Evolutionary conservation across 345 rosid species (phyloP).

Genomic region (Draba incana): DNA sequence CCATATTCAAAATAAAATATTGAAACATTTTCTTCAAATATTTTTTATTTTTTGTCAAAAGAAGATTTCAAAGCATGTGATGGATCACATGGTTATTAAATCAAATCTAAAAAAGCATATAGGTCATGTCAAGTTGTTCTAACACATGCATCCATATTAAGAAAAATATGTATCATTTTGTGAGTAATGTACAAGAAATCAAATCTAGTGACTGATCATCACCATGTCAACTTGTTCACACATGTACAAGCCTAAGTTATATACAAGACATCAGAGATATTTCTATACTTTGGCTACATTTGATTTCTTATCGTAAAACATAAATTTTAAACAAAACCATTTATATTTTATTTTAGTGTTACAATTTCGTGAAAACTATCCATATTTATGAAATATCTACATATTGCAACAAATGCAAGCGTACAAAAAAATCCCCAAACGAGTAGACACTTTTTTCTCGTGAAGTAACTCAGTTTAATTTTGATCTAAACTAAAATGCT

Average conservation of each 20-base stretch:
- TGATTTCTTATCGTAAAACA: background rate
- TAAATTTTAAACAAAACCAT: background rate
- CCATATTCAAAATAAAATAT: background rate
- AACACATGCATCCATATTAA: slow-evolving; percentile 19
- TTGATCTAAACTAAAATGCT: slow-evolving; percentile 12
- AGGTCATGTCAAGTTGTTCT: slow-evolving; percentile 40
- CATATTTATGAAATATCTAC: background rate
- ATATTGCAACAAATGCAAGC: background rate
- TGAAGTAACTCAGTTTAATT: background rate
- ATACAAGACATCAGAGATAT: slow-evolving; percentile 3
- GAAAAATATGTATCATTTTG: background rate
- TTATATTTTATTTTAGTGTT: background rate
- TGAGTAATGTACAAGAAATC: background rate
- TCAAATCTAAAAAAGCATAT: slow-evolving; percentile 22
- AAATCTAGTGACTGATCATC: background rate
- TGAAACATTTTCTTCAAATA: background rate
- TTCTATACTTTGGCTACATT: background rate
- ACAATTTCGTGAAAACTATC: background rate
- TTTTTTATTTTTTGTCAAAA: background rate
- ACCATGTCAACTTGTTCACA: slow-evolving; percentile 28
- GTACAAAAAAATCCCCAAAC: background rate
- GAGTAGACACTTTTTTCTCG: background rate
- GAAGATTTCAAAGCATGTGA: slow-evolving; percentile 42
- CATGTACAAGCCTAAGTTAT: background rate
- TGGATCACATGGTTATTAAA: slow-evolving; percentile 42